Base-by-base conservation (phyloP, 169 alveolate genomes). In the Babesia ovata region DNA sequence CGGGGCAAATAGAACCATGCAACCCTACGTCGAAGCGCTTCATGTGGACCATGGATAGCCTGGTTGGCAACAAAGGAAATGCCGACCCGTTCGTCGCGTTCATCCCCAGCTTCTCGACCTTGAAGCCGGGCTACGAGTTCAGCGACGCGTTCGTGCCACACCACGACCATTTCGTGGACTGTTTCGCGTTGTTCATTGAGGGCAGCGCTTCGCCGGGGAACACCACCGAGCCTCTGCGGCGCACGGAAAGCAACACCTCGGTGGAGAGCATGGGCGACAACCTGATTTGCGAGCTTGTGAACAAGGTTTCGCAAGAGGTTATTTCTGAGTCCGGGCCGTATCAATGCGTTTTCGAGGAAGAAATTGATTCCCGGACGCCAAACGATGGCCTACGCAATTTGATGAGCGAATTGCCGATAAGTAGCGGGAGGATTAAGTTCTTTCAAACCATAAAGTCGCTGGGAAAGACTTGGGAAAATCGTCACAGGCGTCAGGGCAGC, bases 271-370 rank as follows among this genome's bases (percentile, higher is more conserved):
- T 39, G 48, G 49, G 28, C 29, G 16, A n/a, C 29, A 33, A 4
- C 19, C 53, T 81, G 72, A 59, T 49, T 14, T 81, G 88, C 49
- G 88, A 81, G 54, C 21, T 81, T 17, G 85, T 72, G 44, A 71
- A 46, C 39, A 81, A 72, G 42, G 46, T 19, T 12, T 81, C 88
- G 42, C 26, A 59, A 36, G 66, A 63, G 45, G 79, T 81, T 0
- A 52, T 81, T 21, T 81, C 88, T 7, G 78, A 81, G 44, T 70
- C 72, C 12, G 88, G 88, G n/a, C 83, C 88, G 24, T 81, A 81
- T 54, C 65, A 72, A 13, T 81, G 88, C 50, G 75, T 81, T 7
- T 81, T 56, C 45, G 85, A 81, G 54, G 75, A 72, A 17, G 59
- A 71, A 4, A 45, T 81, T 4, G 79, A 81, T 46, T 48, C 79